Conservation (phyloP, 345 rosid genomes). For the Litchi chinensis region DNA sequence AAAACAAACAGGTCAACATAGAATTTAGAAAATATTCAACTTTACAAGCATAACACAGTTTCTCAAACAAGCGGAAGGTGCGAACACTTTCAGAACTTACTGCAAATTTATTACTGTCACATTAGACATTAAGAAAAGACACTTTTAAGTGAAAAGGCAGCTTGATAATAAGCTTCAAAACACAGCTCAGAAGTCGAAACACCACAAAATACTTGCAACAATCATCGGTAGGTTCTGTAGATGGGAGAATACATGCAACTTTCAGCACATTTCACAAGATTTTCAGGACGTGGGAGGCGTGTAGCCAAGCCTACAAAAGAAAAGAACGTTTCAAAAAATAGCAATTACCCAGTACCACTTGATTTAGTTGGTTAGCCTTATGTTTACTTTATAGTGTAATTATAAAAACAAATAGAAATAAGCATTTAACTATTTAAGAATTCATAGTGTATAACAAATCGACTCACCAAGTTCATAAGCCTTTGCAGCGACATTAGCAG, state of each 20-base stretch:
- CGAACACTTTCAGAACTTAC: neutral
- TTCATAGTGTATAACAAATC: neutral
- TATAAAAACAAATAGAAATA: too few relatives aligned
- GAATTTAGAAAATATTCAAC: neutral
- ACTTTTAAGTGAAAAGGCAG: neutral
- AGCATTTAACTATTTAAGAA: too few relatives aligned
- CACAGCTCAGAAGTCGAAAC: neutral
- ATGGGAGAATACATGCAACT: constrained; percentile 94
- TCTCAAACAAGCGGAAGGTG: neutral
- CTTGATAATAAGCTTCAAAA: neutral
- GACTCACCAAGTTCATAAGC: constrained; percentile 86
- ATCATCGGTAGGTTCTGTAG: constrained; percentile 69
- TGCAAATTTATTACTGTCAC: neutral
- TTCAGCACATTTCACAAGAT: constrained; percentile 81
- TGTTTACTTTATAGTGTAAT: too few relatives aligned
- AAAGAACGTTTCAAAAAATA: constrained; percentile 1
- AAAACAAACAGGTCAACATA: neutral
- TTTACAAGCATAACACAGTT: neutral
- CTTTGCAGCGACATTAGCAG: constrained; percentile 90
- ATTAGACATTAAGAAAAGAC: neutral
- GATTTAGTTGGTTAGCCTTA: neutral
- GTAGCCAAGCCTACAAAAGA: constrained; percentile 70
- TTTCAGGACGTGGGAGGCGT: constrained; percentile 76
- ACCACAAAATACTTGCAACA: neutral
- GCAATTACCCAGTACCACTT: neutral